A percentile compares a stretch with the other conserved stretches of the same genome.
Evolutionary conservation across 2,329 filamentous ascomycete genomes (phyloP).

Genomic region (Sclerotinia borealis): DNA sequence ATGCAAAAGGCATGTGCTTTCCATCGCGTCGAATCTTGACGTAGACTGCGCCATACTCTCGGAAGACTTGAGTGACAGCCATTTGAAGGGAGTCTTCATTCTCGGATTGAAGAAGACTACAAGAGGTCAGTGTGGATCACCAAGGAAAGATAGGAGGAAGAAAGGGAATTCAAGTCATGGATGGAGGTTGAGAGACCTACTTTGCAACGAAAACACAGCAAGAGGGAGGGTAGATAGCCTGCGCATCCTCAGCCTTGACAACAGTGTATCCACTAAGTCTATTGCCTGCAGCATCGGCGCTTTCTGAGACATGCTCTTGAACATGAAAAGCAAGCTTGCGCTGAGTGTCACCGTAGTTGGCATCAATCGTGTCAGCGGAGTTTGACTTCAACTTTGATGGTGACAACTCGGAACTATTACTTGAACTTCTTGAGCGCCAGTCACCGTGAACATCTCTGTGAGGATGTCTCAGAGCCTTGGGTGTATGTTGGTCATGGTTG

Average conservation of each 20-base stretch:
- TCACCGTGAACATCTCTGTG: conserved; percentile 22
- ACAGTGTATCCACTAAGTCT: conserved; percentile 9
- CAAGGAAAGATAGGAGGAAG: not conserved
- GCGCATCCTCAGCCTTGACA: conserved; percentile 27
- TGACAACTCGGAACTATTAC: conserved; percentile 16
- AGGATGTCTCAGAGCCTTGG: conserved; percentile 19
- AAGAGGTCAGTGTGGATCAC: not conserved
- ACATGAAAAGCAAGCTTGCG: conserved; percentile 16
- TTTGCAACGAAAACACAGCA: conserved; percentile 62
- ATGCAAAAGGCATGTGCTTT: conserved; percentile 57
- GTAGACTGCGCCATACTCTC: conserved; percentile 49
- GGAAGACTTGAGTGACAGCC: conserved; percentile 48
- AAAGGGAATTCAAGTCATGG: not conserved
- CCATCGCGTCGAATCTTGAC: conserved; percentile 58
- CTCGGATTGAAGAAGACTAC: conserved; percentile 45
- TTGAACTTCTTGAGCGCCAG: conserved; percentile 28
- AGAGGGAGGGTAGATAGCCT: conserved; percentile 38
- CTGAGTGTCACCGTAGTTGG: conserved; percentile 14
- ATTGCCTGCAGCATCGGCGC: not conserved
- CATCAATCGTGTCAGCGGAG: not conserved
- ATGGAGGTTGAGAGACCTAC: conserved; percentile 39
- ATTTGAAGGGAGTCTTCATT: conserved; percentile 46
- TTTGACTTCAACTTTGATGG: conserved; percentile 3
- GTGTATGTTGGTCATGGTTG: conserved; percentile 20
- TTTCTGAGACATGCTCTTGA: conserved; percentile 16